Evolutionary conservation across 306 rosid species (phyloP).

Genomic region (Aeschynomene evenia): DNA sequence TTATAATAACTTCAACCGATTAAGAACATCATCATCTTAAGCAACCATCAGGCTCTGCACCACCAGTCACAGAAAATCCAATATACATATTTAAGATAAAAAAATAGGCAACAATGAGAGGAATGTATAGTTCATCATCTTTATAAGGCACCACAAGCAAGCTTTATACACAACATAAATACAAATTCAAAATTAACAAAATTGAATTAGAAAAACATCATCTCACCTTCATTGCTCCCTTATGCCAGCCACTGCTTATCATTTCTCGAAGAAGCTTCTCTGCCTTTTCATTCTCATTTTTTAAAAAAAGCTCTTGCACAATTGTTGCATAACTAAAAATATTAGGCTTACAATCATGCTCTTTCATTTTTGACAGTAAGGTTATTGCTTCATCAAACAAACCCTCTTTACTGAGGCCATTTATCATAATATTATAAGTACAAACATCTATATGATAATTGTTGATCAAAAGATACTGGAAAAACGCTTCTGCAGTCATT

Average conservation of each 20-base stretch:
- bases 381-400: not conserved
- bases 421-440: not conserved
- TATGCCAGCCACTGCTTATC: not conserved
- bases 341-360: not conserved
- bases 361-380: not conserved
- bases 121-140: not conserved
- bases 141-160: not conserved
- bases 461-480: not conserved
- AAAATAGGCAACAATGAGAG: not conserved
- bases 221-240: not conserved
- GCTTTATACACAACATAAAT: no score
- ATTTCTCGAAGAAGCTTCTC: not conserved
- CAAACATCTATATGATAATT: not conserved
- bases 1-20: no score
- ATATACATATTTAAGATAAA: not conserved
- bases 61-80: not conserved
- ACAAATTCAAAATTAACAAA: no score
- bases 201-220: not conserved
- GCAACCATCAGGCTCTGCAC: no score
- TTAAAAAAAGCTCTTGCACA: not conserved
- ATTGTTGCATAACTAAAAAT: not conserved
- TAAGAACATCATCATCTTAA: no score
- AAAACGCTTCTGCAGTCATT: not conserved
- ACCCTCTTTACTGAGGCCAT: not conserved
- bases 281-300: not conserved